phyloP scores from a whole-genome alignment of 352 stramenopile genomes.

The Phytopythium litorale region DNA sequence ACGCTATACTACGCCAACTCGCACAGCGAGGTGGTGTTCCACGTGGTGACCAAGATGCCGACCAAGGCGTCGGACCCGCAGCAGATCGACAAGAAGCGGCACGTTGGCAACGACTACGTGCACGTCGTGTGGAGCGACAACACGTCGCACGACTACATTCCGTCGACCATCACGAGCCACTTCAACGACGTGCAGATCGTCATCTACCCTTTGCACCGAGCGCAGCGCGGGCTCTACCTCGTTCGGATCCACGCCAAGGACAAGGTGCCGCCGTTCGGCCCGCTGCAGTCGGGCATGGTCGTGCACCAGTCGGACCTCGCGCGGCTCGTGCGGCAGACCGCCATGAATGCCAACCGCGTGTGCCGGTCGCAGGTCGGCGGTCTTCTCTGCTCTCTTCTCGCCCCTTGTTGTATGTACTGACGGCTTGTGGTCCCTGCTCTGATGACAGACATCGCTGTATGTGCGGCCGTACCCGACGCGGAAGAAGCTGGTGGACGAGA shows the following conservation, averaged over 20 bases:
- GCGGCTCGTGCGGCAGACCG: slow-evolving; percentile 74
- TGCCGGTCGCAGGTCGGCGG: slow-evolving; percentile 70
- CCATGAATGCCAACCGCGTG: slow-evolving; percentile 87
- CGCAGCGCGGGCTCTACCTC: slow-evolving; percentile 63
- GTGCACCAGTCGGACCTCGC: slow-evolving; percentile 67
- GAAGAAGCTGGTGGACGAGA: slow-evolving; percentile 87
- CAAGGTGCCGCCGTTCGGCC: slow-evolving; percentile 76
- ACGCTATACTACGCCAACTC: slow-evolving; percentile 80
- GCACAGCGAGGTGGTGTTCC: slow-evolving; percentile 85
- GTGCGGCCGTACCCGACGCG: slow-evolving; percentile 82
- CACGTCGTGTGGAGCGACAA: slow-evolving; percentile 89
- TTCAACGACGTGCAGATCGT: slow-evolving; percentile 89
- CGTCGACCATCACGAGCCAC: slow-evolving; percentile 85
- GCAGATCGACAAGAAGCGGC: slow-evolving; percentile 89
- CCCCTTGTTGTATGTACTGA: slow-evolving; percentile 2
- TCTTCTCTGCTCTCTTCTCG: neutral
- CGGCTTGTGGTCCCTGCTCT: slow-evolving; percentile 9
- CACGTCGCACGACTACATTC: slow-evolving; percentile 64
- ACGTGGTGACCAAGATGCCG: slow-evolving; percentile 87
- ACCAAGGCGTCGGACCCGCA: slow-evolving; percentile 73
- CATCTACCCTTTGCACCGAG: slow-evolving; percentile 66
- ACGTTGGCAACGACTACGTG: slow-evolving; percentile 87
- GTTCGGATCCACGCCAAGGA: slow-evolving; percentile 82
- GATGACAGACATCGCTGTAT: slow-evolving; percentile 67
- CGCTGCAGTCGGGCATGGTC: slow-evolving; percentile 82